phyloP scores from a whole-genome alignment of 2,329 filamentous ascomycete genomes.

The Celoporthe dispersa region DNA sequence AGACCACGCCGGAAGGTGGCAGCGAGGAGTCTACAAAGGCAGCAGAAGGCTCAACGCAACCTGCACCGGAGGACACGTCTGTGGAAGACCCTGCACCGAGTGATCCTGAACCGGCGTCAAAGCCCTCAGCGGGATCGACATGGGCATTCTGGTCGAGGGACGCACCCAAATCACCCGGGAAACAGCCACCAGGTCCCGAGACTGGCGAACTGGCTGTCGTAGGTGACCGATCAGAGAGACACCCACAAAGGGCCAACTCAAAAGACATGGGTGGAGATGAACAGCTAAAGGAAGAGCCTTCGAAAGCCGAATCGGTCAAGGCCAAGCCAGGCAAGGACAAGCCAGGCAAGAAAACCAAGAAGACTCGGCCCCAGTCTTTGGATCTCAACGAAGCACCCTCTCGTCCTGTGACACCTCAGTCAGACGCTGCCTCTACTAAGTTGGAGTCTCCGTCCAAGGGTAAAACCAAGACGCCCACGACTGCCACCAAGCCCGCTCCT shows the following conservation, averaged over 20 bases:
- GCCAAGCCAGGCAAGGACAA: constrained; percentile 36
- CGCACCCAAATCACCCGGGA: constrained; percentile 41
- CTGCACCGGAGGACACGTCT: constrained; percentile 46
- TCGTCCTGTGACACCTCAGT: constrained; percentile 41
- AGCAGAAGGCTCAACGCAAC: constrained; percentile 32
- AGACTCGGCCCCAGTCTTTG: constrained; percentile 51
- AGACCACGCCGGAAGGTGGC: constrained; percentile 18
- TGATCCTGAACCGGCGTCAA: constrained; percentile 38
- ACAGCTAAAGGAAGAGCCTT: constrained; percentile 32
- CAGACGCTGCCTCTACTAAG: constrained; percentile 36
- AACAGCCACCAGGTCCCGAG: constrained; percentile 40
- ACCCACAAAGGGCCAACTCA: constrained; percentile 53
- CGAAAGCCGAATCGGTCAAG: constrained; percentile 42
- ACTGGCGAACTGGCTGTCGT: constrained; percentile 61
- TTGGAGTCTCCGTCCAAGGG: constrained; percentile 37
- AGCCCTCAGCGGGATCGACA: constrained; percentile 63
- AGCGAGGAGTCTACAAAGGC: constrained; percentile 24
- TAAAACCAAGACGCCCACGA: constrained; percentile 48
- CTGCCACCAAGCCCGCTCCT: constrained; percentile 44
- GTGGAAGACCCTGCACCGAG: constrained; percentile 47
- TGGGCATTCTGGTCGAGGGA: constrained; percentile 84
- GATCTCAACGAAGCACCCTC: constrained; percentile 48
- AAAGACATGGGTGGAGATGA: constrained; percentile 43
- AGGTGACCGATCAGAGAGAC: constrained; percentile 59
- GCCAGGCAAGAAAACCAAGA: constrained; percentile 45